Evolutionary conservation across 1,139 yeast species (phyloP).

Genomic region (Geotrichum australiense): DNA sequence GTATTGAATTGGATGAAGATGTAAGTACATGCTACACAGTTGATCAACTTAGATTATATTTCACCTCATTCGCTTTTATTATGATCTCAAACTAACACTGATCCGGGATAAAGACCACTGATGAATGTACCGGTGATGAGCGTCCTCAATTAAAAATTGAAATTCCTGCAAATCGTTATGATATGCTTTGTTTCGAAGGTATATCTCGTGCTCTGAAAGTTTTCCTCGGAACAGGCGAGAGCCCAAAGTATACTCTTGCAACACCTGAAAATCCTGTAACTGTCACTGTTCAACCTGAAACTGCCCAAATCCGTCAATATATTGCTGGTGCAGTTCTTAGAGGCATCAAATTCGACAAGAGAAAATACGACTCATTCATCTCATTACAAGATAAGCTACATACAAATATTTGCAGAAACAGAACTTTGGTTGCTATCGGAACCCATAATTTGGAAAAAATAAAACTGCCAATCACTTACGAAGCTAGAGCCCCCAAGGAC

Average conservation of each 20-base stretch:
- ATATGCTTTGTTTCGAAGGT: constrained; percentile 96
- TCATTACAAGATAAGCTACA: constrained; percentile 95
- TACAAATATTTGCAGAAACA: constrained; percentile 89
- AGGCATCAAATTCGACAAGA: constrained; percentile 69
- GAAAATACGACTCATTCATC: constrained; percentile 89
- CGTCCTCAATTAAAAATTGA: constrained; percentile 96
- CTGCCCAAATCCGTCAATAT: constrained; percentile 73
- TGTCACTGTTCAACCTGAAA: constrained; percentile 65
- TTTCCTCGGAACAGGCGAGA: constrained; percentile 60
- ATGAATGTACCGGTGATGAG: constrained; percentile 54
- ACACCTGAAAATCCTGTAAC: constrained; percentile 46
- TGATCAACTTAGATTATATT: too few relatives aligned
- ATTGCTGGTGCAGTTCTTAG: constrained; percentile 93
- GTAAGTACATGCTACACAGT: constrained; percentile 22
- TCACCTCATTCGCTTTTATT: too few relatives aligned
- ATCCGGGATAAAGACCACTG: constrained; percentile 35
- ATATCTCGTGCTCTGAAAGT: constrained; percentile 92
- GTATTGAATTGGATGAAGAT: constrained; percentile 96
- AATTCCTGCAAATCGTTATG: constrained; percentile 96
- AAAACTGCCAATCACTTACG: constrained; percentile 71
- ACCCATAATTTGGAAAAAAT: constrained; percentile 90
- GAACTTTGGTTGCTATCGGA: constrained; percentile 96
- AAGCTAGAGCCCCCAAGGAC: constrained; percentile 73
- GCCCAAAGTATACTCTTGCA: constrained; percentile 61
- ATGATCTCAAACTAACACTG: too few relatives aligned